phyloP scores from a whole-genome alignment of 306 rosid genomes.

The Myrica gale region DNA sequence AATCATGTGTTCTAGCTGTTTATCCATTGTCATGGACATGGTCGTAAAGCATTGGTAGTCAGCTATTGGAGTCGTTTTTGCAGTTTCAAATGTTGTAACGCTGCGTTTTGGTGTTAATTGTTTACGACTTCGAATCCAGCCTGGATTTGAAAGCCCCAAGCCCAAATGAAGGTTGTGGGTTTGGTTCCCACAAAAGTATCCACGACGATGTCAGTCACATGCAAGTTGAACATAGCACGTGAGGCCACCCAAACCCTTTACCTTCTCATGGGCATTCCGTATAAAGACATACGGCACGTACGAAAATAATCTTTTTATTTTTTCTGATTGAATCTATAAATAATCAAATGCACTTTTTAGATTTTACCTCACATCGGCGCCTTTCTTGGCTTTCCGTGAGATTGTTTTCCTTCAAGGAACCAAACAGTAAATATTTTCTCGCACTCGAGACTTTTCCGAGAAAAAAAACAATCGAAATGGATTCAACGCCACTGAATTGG shows the following conservation, averaged over 20 bases:
- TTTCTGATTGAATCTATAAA: neutral
- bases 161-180: too few relatives aligned
- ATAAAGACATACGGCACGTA: slow-evolving; percentile 28
- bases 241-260: neutral
- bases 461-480: slow-evolving; percentile 42
- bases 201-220: slow-evolving; percentile 9
- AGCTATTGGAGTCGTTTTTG: too few relatives aligned
- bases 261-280: neutral
- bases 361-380: slow-evolving; percentile 52
- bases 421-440: slow-evolving; percentile 7
- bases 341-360: slow-evolving; percentile 7
- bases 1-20: too few relatives aligned
- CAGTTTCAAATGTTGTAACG: too few relatives aligned
- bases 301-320: too few relatives aligned
- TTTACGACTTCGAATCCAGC: too few relatives aligned
- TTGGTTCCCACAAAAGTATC: neutral
- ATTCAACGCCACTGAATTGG: slow-evolving; percentile 83
- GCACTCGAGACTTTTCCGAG: slow-evolving; percentile 20
- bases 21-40: too few relatives aligned
- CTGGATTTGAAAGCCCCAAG: too few relatives aligned
- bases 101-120: too few relatives aligned
- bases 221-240: neutral
- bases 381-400: slow-evolving; percentile 27
- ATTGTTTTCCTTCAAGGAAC: slow-evolving; percentile 8
- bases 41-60: too few relatives aligned